Evolutionary conservation across 768 basidiomycete genomes (phyloP).

Genomic region (Suillus variegatus): DNA sequence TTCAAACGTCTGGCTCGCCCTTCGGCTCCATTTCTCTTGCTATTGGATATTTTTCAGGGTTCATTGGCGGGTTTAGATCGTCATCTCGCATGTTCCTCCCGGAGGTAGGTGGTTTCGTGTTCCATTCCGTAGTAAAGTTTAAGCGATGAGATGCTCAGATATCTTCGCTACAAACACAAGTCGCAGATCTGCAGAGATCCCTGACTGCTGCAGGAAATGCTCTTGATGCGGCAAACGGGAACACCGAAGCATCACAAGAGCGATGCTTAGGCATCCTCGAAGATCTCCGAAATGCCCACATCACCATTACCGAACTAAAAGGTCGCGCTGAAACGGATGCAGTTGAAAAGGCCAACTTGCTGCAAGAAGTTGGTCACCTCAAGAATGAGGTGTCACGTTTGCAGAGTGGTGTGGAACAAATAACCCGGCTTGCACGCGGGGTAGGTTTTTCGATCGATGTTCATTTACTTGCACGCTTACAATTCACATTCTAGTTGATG

Average conservation of each 20-base stretch:
- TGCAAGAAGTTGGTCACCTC: background rate
- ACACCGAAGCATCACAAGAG: background rate
- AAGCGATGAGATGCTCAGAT: background rate
- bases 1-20: background rate
- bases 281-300: background rate
- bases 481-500: background rate
- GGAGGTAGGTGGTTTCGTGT: background rate
- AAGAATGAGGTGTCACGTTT: background rate
- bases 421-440: background rate
- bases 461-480: background rate
- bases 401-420: slow-evolving; percentile 1
- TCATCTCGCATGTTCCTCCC: slow-evolving; percentile 1
- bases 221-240: background rate
- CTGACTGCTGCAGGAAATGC: background rate
- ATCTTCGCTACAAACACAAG: background rate
- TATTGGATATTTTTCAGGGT: background rate
- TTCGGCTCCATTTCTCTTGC: background rate
- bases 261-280: background rate
- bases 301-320: background rate
- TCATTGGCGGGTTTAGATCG: background rate
- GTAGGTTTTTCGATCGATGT: background rate
- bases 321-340: background rate
- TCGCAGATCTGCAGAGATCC: background rate
- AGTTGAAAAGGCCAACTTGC: background rate
- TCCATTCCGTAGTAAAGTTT: background rate